Percentiles rank a stretch among this genome's conserved stretches.
phyloP scores from a whole-genome alignment of 192 early-diverging fungal species.

The Piromyces sp. region DNA sequence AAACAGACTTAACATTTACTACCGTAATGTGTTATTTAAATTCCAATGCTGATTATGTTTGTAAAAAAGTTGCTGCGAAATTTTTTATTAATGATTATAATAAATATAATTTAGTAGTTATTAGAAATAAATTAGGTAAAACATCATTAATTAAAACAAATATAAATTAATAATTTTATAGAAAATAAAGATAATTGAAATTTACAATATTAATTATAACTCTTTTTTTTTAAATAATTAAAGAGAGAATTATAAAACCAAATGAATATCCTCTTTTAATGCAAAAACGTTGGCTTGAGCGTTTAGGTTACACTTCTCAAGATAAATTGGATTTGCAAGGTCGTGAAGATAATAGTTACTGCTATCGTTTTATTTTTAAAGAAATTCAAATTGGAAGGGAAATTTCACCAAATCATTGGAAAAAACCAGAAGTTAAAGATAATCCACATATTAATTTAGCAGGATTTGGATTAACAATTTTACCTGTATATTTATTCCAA shows the following conservation, averaged over 20 bases:
- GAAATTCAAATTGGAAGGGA: not conserved
- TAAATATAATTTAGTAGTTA: not conserved
- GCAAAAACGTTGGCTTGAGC: not conserved
- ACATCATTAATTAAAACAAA: too few relatives aligned
- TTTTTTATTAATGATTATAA: not conserved
- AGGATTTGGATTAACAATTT: not conserved
- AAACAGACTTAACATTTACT: not conserved
- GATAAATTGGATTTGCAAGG: not conserved
- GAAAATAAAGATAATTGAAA: too few relatives aligned
- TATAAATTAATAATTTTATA: too few relatives aligned
- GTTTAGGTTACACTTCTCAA: not conserved
- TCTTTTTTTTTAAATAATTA: too few relatives aligned
- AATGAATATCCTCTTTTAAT: not conserved
- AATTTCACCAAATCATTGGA: not conserved
- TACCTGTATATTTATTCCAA: not conserved
- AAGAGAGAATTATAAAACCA: not conserved
- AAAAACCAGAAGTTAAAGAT: not conserved
- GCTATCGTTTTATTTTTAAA: not conserved
- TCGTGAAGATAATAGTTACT: not conserved
- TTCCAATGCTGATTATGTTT: not conserved
- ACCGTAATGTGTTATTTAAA: not conserved
- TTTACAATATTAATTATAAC: too few relatives aligned
- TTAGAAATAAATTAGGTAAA: not conserved
- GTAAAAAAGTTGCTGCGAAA: not conserved
- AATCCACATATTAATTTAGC: not conserved